phyloP scores from a whole-genome alignment of 2,329 filamentous ascomycete genomes.

The Thielaviopsis cerberus region DNA sequence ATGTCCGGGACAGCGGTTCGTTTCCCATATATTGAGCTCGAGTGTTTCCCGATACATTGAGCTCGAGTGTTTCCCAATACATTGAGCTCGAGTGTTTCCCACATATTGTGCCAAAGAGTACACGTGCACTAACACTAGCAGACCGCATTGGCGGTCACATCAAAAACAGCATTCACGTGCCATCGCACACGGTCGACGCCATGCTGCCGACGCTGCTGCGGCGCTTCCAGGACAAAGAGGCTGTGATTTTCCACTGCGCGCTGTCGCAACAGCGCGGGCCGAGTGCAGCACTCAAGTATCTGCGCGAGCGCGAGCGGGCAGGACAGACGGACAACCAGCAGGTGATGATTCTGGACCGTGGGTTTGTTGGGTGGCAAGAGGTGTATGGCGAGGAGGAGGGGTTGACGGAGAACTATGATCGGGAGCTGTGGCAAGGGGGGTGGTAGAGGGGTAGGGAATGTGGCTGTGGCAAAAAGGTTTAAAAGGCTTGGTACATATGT shows the following conservation, averaged over 20 bases:
- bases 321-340: conserved; percentile 34
- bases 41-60: no score
- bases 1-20: conserved; percentile 69
- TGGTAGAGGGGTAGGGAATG: neutral
- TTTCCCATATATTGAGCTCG: no score
- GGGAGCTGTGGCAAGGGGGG: conserved; percentile 52
- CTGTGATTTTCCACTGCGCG: conserved; percentile 86
- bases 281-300: conserved; percentile 60
- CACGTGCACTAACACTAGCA: conserved; percentile 18
- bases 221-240: conserved; percentile 55
- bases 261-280: conserved; percentile 83
- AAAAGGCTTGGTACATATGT: no score
- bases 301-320: conserved; percentile 24
- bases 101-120: no score
- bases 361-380: conserved; percentile 83
- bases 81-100: no score
- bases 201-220: conserved; percentile 68
- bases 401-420: conserved; percentile 67
- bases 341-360: conserved; percentile 64
- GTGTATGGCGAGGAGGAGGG: conserved; percentile 56
- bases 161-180: conserved; percentile 54
- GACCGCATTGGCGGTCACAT: conserved; percentile 90
- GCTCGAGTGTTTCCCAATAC: no score
- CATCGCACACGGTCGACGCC: conserved; percentile 53
- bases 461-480: no score